Conservation (phyloP, 2,329 filamentous ascomycete genomes). For the Piedraia hortae region DNA sequence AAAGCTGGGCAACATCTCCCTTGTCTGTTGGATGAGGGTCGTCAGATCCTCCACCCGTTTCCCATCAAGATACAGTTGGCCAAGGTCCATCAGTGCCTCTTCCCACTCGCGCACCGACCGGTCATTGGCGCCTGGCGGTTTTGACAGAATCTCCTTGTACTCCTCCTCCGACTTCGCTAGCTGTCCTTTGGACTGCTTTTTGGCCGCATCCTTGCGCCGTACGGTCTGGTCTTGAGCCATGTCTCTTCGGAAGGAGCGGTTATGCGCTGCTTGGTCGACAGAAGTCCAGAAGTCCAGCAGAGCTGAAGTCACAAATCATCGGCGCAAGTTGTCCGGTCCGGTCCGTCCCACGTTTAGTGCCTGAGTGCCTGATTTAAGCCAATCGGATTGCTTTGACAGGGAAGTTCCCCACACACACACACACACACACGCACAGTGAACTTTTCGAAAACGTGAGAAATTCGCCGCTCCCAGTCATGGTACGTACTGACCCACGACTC, state of each 20-base stretch:
- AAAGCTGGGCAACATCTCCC: slow-evolving; percentile 78
- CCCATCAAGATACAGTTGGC: slow-evolving; percentile 76
- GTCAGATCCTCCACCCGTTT: slow-evolving; percentile 64
- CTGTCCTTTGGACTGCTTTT: slow-evolving; percentile 54
- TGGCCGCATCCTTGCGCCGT: slow-evolving; percentile 61
- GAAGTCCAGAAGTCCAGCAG: neutral
- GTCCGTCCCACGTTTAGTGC: too few relatives aligned
- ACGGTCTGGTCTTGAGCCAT: slow-evolving; percentile 26
- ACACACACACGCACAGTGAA: too few relatives aligned
- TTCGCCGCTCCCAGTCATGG: too few relatives aligned
- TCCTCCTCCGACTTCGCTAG: slow-evolving; percentile 60
- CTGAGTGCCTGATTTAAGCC: too few relatives aligned
- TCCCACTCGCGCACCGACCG: slow-evolving; percentile 78
- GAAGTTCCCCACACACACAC: too few relatives aligned
- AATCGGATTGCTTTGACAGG: too few relatives aligned
- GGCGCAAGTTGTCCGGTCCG: neutral
- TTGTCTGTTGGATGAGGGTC: slow-evolving; percentile 67
- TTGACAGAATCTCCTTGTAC: slow-evolving; percentile 73
- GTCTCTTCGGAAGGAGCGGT: neutral
- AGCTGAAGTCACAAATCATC: slow-evolving; percentile 1
- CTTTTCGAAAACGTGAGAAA: too few relatives aligned
- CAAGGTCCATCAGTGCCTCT: slow-evolving; percentile 59
- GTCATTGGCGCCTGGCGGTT: slow-evolving; percentile 62
- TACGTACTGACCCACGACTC: too few relatives aligned
- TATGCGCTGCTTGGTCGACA: too few relatives aligned